These are phyloP conservation scores for Tritrichomonas foetus DNA, from an alignment of 208 protist genomes.

Conservation along the genomic window DNA sequence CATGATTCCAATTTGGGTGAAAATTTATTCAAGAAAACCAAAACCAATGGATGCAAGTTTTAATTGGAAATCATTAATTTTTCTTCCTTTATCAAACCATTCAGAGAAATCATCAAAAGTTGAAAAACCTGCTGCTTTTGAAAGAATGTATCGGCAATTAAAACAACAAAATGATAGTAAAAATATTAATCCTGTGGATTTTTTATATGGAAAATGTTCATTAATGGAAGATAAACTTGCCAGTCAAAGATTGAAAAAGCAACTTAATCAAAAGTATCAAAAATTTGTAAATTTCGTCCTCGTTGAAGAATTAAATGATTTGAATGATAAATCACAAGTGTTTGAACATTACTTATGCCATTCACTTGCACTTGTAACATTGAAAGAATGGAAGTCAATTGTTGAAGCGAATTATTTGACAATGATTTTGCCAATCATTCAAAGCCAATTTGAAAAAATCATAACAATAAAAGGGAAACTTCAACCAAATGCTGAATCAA, in stretches of 20 bases:
- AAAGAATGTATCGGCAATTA: too few species aligned
- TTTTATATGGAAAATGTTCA: too few species aligned
- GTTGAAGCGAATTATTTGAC: too few species aligned
- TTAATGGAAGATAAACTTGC: neutral
- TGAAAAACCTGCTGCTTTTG: too few species aligned
- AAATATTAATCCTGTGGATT: too few species aligned
- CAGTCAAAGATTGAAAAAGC: neutral
- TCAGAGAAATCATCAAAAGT: too few species aligned
- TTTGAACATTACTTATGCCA: neutral
- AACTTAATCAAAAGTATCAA: neutral
- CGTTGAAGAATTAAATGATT: neutral
- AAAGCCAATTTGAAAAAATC: too few species aligned
- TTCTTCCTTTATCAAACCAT: neutral
- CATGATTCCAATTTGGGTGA: neutral
- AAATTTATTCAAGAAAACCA: constrained; percentile 24
- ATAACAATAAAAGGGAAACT: too few species aligned
- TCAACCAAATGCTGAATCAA: neutral
- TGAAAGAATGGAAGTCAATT: too few species aligned
- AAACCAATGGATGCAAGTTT: neutral
- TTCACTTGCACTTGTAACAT: neutral
- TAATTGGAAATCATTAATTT: neutral
- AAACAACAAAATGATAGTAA: too few species aligned
- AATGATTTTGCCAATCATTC: too few species aligned
- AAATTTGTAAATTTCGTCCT: neutral
- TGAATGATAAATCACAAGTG: neutral